Evolutionary conservation across 2,329 filamentous ascomycete species (phyloP).

Genomic region (Endoconidiophora polonica): DNA sequence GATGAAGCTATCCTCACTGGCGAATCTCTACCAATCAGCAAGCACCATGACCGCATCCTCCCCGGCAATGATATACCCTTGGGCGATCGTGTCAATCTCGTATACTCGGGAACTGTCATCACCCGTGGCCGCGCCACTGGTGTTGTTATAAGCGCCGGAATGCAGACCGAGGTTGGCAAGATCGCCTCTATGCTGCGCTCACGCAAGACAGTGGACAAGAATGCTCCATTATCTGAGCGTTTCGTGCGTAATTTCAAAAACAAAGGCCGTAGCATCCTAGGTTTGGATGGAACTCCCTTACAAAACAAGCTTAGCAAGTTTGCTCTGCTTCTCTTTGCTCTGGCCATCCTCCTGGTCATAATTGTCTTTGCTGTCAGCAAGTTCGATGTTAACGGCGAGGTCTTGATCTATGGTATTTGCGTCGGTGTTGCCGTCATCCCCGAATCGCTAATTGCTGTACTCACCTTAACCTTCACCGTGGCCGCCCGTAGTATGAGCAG

Average conservation of each 20-base stretch:
- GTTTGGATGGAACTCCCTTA: slow-evolving; percentile 60
- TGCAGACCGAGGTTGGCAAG: slow-evolving; percentile 59
- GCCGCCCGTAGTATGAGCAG: slow-evolving; percentile 48
- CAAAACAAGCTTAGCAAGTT: slow-evolving; percentile 77
- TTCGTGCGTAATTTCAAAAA: slow-evolving; percentile 26
- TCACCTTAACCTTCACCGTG: slow-evolving; percentile 55
- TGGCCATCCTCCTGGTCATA: slow-evolving; percentile 45
- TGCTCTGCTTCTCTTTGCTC: slow-evolving; percentile 61
- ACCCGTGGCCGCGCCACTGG: slow-evolving; percentile 53
- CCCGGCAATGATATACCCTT: slow-evolving; percentile 38
- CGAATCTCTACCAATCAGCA: slow-evolving; percentile 53
- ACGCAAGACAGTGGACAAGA: slow-evolving; percentile 28
- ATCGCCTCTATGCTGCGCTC: slow-evolving; percentile 54
- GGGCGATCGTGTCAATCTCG: slow-evolving; percentile 54
- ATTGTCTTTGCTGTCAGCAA: slow-evolving; percentile 44
- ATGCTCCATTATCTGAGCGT: slow-evolving; percentile 26
- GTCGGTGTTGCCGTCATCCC: slow-evolving; percentile 48
- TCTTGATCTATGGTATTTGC: slow-evolving; percentile 44
- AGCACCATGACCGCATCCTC: slow-evolving; percentile 41
- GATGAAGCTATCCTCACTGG: slow-evolving; percentile 63
- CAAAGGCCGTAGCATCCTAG: slow-evolving; percentile 38
- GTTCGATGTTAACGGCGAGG: slow-evolving; percentile 37
- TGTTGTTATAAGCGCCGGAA: slow-evolving; percentile 53
- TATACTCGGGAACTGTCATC: slow-evolving; percentile 55
- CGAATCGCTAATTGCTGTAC: slow-evolving; percentile 49